Base-by-base conservation (phyloP, 2,329 filamentous ascomycete species). In the Pseudogymnoascus sp. region DNA sequence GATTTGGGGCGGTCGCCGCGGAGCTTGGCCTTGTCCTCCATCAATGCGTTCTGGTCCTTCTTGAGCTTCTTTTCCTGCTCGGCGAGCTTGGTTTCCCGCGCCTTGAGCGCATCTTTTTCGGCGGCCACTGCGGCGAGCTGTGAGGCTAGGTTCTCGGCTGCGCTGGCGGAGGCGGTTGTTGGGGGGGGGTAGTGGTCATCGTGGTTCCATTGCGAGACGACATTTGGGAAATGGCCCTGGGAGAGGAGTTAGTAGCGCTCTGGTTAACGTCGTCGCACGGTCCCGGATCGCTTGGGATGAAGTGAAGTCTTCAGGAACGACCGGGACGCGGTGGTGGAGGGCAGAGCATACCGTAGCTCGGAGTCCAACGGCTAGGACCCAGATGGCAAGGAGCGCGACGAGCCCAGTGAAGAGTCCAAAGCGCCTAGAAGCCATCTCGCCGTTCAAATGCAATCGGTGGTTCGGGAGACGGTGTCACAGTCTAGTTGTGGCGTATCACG, bases 401-500 rank as follows among this genome's bases (percentile, higher is more conserved):
- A 56, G 49, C 49, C 49, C 49, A 34, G 49, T 56, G 11, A 56
- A 56, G 49, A 56, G 49, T 7, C 49, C 49, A 56, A 56, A 56
- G 49, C 49, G 49, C 49, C 49, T 34, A 34, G 49, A 56, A 56
- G 49, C 49, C 49, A 56, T 56, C 46, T 56, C 49, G 28, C 49
- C 49, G 28, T 56, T 56, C 49, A 56, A 56, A 34, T 56, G 49
- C 28, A 56, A 56, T 56, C 49, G 49, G 49, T 56, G n/a, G 49
- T 25, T 56, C 28, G 49, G 28, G 49, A 34, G 49, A 21, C 49
- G 49, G 49, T 56, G 49, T 56, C 49, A 56, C 49, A 56, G 49
- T 56, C 49, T 21, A 56, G 49, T 56, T 56, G 49, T 34, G 49
- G 49, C 49, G 49, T 56, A 56, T 56, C 49, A 56, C 49, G 49